phyloP scores from a whole-genome alignment of 2,329 filamentous ascomycete genomes.

The Colletotrichum sansevieriae region DNA sequence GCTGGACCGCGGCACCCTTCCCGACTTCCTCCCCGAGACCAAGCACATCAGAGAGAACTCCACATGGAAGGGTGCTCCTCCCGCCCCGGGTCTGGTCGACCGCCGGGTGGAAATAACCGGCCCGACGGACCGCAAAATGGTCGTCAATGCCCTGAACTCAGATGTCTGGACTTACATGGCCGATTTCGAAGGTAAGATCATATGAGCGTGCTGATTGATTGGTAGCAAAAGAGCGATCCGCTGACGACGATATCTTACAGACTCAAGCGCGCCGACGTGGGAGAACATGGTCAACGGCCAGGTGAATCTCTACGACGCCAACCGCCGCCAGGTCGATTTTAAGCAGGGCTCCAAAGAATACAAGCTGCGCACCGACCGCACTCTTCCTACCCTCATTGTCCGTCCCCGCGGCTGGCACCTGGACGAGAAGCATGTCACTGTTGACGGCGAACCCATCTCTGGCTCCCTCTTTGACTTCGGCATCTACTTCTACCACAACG shows the following conservation, averaged over 20 bases:
- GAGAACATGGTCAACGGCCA: slow-evolving; percentile 99
- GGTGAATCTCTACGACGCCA: slow-evolving; percentile 96
- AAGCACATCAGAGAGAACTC: slow-evolving; percentile 94
- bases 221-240: too few relatives aligned
- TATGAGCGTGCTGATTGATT: too few relatives aligned
- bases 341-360: slow-evolving; percentile 96
- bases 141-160: slow-evolving; percentile 95
- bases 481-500: slow-evolving; percentile 99
- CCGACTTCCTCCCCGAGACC: slow-evolving; percentile 96
- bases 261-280: slow-evolving; percentile 96
- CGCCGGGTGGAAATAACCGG: slow-evolving; percentile 97
- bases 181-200: slow-evolving; percentile 86
- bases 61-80: slow-evolving; percentile 92
- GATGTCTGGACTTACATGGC: slow-evolving; percentile 99
- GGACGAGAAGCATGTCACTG: slow-evolving; percentile 97
- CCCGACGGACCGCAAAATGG: slow-evolving; percentile 98
- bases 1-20: slow-evolving; percentile 88
- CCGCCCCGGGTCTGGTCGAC: slow-evolving; percentile 92
- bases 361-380: slow-evolving; percentile 93
- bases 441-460: slow-evolving; percentile 95
- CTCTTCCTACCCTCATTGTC: slow-evolving; percentile 89
- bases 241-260: slow-evolving; percentile 58
- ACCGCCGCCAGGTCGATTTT: slow-evolving; percentile 94
- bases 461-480: slow-evolving; percentile 96
- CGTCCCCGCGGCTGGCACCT: slow-evolving; percentile 97